A percentile compares a stretch with the other conserved stretches of the same genome.
phyloP scores from a whole-genome alignment of 257 asterid species.

The Solanum bukasovii region DNA sequence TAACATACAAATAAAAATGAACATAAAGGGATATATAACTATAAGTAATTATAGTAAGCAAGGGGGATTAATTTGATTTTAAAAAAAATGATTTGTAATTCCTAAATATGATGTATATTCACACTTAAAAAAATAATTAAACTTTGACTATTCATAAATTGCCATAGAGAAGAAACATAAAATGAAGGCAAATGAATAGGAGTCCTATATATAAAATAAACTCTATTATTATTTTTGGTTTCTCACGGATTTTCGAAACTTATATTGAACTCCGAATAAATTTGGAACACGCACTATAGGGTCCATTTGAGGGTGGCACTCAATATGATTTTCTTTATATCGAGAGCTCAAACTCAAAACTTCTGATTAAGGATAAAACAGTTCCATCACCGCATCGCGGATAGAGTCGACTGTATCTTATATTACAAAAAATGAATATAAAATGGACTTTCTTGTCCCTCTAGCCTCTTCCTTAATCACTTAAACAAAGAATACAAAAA shows the following conservation, averaged over 20 bases:
- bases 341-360: too few species aligned
- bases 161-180: background rate
- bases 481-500: background rate
- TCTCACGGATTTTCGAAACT: background rate
- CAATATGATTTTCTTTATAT: too few species aligned
- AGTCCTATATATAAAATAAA: background rate
- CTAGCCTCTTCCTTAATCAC: background rate
- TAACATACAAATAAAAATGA: background rate
- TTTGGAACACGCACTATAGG: accelerated
- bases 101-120: background rate
- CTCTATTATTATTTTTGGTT: too few species aligned
- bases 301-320: too few species aligned
- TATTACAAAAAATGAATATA: background rate
- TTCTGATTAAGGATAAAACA: too few species aligned
- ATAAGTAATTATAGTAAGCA: background rate
- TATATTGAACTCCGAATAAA: too few species aligned
- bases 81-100: background rate
- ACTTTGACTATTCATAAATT: background rate
- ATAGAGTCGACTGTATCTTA: background rate
- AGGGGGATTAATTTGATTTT: background rate
- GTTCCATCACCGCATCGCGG: accelerated
- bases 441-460: background rate
- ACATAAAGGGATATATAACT: background rate
- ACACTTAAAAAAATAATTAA: background rate
- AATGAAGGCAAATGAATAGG: background rate